Conservation (phyloP, 306 rosid species). For the Dalbergia cochinchinensis region DNA sequence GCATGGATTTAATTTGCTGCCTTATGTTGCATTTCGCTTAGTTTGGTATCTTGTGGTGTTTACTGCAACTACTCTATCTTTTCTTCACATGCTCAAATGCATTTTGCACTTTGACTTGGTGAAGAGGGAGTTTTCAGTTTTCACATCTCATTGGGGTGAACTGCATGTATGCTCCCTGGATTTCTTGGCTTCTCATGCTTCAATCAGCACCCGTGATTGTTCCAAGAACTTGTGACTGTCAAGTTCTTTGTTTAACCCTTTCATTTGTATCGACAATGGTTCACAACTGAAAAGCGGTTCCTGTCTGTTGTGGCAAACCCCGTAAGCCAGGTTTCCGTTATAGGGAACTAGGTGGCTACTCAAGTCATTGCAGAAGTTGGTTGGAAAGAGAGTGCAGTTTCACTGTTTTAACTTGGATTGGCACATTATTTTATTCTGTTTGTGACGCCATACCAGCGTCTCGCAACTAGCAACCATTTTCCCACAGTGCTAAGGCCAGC, state of each 20-base stretch:
- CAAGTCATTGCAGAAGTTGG: slow-evolving; percentile 55
- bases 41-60: slow-evolving; percentile 57
- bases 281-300: slow-evolving; percentile 60
- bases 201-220: slow-evolving; percentile 56
- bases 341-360: slow-evolving; percentile 60
- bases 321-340: slow-evolving; percentile 60
- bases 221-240: slow-evolving; percentile 5
- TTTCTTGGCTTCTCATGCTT: slow-evolving; percentile 64
- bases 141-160: slow-evolving; percentile 56
- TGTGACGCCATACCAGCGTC: slow-evolving; percentile 58
- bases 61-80: slow-evolving; percentile 43
- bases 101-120: slow-evolving; percentile 53
- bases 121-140: slow-evolving; percentile 59
- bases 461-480: slow-evolving; percentile 48
- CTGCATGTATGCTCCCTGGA: slow-evolving; percentile 65
- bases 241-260: slow-evolving; percentile 51
- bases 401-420: slow-evolving; percentile 56
- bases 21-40: slow-evolving; percentile 47
- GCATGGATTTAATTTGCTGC: slow-evolving; percentile 46
- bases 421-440: slow-evolving; percentile 59
- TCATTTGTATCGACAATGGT: slow-evolving; percentile 61
- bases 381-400: slow-evolving; percentile 61
- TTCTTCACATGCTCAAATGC: slow-evolving; percentile 56
- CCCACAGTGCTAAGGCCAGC: slow-evolving; percentile 54
- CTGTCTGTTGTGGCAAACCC: slow-evolving; percentile 61